Base-by-base conservation (phyloP, 1,284 basidiomycete species). In the Rhodotorula sp. region DNA sequence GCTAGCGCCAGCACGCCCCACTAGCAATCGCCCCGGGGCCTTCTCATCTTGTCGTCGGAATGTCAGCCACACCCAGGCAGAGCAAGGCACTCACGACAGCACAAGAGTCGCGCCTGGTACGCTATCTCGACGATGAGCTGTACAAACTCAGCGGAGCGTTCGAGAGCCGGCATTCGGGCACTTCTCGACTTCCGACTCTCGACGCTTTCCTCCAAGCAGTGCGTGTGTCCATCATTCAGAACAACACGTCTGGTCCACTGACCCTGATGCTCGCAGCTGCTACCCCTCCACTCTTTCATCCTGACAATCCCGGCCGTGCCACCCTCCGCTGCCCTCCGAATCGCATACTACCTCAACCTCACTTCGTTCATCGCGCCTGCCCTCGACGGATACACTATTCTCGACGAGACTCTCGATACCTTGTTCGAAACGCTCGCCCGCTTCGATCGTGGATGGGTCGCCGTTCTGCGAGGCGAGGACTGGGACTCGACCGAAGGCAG, bases 51-150 rank as follows among this genome's bases (percentile, higher is more conserved):
- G 8, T 12, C 10, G 37, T 10, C 37, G 10, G 33, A 10, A 42
- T 42, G 37, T 10, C 37, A 42, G 37, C 37, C 10, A 12, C 37
- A 12, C 37, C 37, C 37, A 15, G n/a, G 53, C 53, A 15, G 22
- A 33, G 30, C 12, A 56, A 62, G 22, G 51, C 69, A 6, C 62
- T 73, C 22, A 51, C 62, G 6, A 5, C 48, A 5, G 29, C 44
- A 0, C 73, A 74, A 33, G 73, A 74, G 57, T 33, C 46, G 2
- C 68, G 70, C 2, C 44, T 72, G 6, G 64, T 72, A 51, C 33
- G 57, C 12, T 57, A 72, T 58, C 69, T 75, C 46, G 73, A 75
- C 64, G 33, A 64, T 6, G 51, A 66, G 18, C 68, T 75, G 17
- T 45, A 62, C 17, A 2, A 18, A 6, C 67, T 75, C 46, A 56